Conservation (phyloP, 2,329 filamentous ascomycete species). For the Domatiomyces catenatus region DNA sequence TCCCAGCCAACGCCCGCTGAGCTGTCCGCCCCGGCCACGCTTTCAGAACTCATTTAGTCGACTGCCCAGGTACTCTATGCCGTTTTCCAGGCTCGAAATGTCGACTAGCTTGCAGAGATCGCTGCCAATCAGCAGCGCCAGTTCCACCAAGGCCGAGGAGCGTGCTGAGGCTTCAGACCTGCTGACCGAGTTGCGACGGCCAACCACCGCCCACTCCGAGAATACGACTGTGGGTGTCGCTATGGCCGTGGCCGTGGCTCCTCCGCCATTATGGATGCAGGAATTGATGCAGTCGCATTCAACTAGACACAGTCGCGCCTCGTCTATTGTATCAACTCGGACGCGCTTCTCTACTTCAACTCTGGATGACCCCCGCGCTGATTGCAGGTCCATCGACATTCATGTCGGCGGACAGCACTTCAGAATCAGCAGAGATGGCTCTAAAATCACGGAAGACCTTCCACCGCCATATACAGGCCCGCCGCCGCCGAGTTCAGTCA, state of each 20-base stretch:
- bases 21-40: not conserved
- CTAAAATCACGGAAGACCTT: slow-evolving; percentile 16
- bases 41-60: not conserved
- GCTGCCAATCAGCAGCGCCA: not conserved
- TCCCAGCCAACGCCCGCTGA: not conserved
- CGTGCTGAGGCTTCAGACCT: not conserved
- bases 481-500: not conserved
- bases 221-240: too few relatives aligned
- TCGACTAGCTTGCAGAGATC: not conserved
- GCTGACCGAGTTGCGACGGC: not conserved
- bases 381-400: slow-evolving; percentile 20
- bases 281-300: slow-evolving; percentile 11
- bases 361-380: slow-evolving; percentile 9
- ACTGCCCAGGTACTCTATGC: not conserved
- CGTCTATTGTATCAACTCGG: slow-evolving; percentile 20
- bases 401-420: slow-evolving; percentile 19
- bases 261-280: slow-evolving; percentile 6
- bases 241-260: not conserved
- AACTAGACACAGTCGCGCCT: slow-evolving; percentile 19
- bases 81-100: not conserved
- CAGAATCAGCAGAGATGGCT: slow-evolving; percentile 22
- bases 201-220: not conserved
- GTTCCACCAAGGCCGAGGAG: not conserved
- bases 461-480: slow-evolving; percentile 15
- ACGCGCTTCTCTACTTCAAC: slow-evolving; percentile 20